Evolutionary conservation across 306 rosid genomes (phyloP).

Genomic region (Ormosia emarginata): DNA sequence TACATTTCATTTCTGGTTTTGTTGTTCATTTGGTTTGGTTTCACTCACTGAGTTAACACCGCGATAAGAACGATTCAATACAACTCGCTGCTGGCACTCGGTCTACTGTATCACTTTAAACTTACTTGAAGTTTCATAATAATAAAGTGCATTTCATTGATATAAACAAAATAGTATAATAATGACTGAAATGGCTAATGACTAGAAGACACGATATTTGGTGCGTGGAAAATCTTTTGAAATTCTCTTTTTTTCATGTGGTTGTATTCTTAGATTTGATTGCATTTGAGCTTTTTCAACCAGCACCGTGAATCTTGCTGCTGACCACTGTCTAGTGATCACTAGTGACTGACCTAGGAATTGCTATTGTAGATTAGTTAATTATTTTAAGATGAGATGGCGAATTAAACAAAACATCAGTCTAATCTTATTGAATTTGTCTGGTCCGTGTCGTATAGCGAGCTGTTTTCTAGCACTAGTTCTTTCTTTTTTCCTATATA

Average conservation of each 20-base stretch:
- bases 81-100: background rate
- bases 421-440: constrained; percentile 13
- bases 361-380: constrained; percentile 8
- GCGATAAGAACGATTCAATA: background rate
- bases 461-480: background rate
- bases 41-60: constrained; percentile 2
- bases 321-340: background rate
- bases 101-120: background rate
- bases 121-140: background rate
- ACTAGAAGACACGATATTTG: background rate
- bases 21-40: background rate
- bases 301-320: constrained; percentile 55
- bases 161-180: background rate
- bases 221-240: constrained; percentile 6
- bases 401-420: background rate
- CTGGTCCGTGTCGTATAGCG: constrained; percentile 17
- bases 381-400: constrained; percentile 10
- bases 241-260: constrained; percentile 27
- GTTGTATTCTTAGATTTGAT: constrained; percentile 22
- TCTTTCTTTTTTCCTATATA: background rate
- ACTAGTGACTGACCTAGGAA: constrained; percentile 22
- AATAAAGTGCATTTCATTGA: background rate
- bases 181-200: background rate
- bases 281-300: background rate
- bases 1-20: no score